Evolutionary conservation across 805 yeast genomes (phyloP).

Genomic region (Schwanniomyces occidentalis): DNA sequence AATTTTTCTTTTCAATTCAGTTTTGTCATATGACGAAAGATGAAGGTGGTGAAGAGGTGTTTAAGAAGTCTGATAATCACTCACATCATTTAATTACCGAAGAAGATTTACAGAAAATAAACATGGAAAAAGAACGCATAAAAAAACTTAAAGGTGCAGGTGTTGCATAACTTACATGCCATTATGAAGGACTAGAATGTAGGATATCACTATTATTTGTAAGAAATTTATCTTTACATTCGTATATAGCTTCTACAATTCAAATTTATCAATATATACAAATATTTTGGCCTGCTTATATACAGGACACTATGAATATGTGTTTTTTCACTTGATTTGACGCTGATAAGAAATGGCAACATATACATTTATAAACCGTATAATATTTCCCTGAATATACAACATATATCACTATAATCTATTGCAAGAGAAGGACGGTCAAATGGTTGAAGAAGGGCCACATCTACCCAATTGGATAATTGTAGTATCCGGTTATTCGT

Average conservation of each 20-base stretch:
- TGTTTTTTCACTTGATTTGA: neutral
- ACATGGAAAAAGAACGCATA: slow-evolving; percentile 29
- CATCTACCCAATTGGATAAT: slow-evolving; percentile 16
- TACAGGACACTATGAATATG: neutral
- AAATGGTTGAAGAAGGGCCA: slow-evolving; percentile 4
- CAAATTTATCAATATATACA: too few species aligned
- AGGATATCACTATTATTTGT: too few species aligned
- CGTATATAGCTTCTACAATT: too few species aligned
- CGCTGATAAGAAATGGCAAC: neutral
- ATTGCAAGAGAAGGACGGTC: too few species aligned
- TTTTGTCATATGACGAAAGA: slow-evolving; percentile 45
- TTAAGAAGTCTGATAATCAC: slow-evolving; percentile 40
- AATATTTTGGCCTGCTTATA: too few species aligned
- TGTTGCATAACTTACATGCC: slow-evolving; percentile 14
- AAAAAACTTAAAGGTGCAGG: slow-evolving; percentile 23
- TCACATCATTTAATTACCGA: slow-evolving; percentile 69
- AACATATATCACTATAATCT: neutral
- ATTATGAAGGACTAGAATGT: too few species aligned
- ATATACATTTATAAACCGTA: neutral
- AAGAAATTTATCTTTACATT: too few species aligned
- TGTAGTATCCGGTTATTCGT: slow-evolving; percentile 20
- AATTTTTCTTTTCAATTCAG: slow-evolving; percentile 59
- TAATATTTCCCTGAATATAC: neutral
- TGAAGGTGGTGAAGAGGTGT: slow-evolving; percentile 9
- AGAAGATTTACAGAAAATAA: slow-evolving; percentile 50